Percentiles rank a stretch among this genome's conserved stretches.
phyloP scores from a whole-genome alignment of 1,139 yeast genomes.

The Citeromyces hawaiiensis region DNA sequence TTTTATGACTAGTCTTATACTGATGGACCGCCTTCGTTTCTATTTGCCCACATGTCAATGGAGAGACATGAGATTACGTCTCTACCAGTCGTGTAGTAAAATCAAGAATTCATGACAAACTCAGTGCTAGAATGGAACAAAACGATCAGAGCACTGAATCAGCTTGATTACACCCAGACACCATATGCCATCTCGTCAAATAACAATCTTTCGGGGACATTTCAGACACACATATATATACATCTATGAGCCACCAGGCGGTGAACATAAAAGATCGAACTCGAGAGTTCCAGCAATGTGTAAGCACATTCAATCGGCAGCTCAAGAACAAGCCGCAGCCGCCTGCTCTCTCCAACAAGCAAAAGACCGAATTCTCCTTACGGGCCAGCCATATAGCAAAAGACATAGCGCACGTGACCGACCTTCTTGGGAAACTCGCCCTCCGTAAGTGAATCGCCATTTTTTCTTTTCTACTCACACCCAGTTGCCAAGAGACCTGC shows the following conservation, averaged over 20 bases:
- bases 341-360: slow-evolving; percentile 1
- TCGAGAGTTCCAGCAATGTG: slow-evolving; percentile 78
- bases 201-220: too few species aligned
- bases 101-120: too few species aligned
- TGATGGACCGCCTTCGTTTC: too few species aligned
- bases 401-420: slow-evolving; percentile 85
- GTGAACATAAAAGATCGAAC: slow-evolving; percentile 61
- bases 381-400: slow-evolving; percentile 79
- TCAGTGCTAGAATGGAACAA: too few species aligned
- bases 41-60: too few species aligned
- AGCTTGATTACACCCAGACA: too few species aligned
- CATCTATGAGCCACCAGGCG: slow-evolving; percentile 12
- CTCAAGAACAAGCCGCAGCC: slow-evolving; percentile 9
- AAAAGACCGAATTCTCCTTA: slow-evolving; percentile 54
- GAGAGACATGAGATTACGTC: too few species aligned
- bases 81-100: too few species aligned
- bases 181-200: too few species aligned
- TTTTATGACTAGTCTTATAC: too few species aligned
- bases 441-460: slow-evolving; percentile 11
- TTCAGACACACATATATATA: too few species aligned
- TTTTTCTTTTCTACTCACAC: slow-evolving; percentile 2
- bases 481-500: slow-evolving; percentile 48
- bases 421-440: slow-evolving; percentile 69
- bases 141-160: too few species aligned
- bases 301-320: slow-evolving; percentile 50